Base-by-base conservation (phyloP, 2,329 filamentous ascomycete genomes). In the Aspergillus sp. region DNA sequence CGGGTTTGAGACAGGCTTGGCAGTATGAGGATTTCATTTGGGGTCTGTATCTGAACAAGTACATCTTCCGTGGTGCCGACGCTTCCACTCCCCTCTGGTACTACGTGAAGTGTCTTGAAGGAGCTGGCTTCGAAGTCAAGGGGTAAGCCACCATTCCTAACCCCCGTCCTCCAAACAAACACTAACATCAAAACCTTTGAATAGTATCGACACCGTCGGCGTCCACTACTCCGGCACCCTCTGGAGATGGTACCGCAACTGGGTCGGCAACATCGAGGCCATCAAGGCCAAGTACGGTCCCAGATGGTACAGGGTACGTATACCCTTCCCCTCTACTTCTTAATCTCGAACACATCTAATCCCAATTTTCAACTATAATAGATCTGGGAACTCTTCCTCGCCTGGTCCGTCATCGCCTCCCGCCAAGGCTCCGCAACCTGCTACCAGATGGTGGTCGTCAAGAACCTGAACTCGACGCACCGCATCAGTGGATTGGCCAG, bases 21-120 rank as follows among this genome's bases (percentile, higher is more conserved):
- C 92, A 96, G 78, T 96, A 94, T 72, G 91, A 96, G 82, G 92
- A 96, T 79, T 85, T 96, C 56, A 89, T 91, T 76, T 96, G 92
- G 92, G 92, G 92, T 72, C 84, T 96, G 57, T 96, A 94, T 83
- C 91, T 96, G 91, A 96, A 96, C 87, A 96, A 94, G 82, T 95
- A 96, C 78, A 84, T 96, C 75, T 97, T 96, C 85, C 92, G 91
- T 48, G 92, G 92, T 73, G 92, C 92, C 58, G 92, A 96, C 74
- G 92, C 92, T 51, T 95, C 91, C 13, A 94, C 91, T 59, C 92
- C 92, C 48, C 86, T 96, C 21, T 90, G 90, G 70, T 91, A 87
- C 79, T 90, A 91, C 71, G 81, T 93, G 67, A 85, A 89, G 76
- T 86, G 86, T 73, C 84, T 95, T 17, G 92, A 96, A 80, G 86